Evolutionary conservation across 495 filamentous ascomycete species (phyloP).

Genomic region (Bombardia bombarda): DNA sequence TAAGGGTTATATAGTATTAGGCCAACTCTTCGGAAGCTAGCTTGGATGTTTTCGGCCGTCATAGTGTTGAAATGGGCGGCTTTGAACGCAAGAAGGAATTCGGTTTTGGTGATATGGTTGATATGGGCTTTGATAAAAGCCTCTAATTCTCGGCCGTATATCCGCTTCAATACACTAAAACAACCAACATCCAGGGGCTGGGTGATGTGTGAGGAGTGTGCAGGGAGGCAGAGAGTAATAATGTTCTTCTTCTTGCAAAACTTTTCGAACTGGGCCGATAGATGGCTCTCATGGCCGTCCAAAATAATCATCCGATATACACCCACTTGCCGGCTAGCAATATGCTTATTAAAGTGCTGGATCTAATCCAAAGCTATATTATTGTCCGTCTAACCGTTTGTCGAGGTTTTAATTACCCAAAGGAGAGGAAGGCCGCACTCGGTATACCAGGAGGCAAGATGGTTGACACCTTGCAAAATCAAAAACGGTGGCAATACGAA

Average conservation of each 20-base stretch:
- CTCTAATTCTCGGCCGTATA: background rate
- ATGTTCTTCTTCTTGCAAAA: conserved; percentile 19
- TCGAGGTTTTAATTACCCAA: conserved; percentile 20
- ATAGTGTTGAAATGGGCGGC: background rate
- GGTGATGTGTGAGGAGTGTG: conserved; percentile 1
- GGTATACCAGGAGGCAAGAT: conserved; percentile 3
- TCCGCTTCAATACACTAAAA: background rate
- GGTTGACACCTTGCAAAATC: background rate
- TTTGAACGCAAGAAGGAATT: background rate
- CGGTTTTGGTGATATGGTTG: background rate
- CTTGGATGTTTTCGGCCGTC: background rate
- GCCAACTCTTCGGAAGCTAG: background rate
- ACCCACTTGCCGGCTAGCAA: conserved; percentile 9
- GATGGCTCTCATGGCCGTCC: conserved; percentile 24
- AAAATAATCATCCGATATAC: conserved; percentile 23
- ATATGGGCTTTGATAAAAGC: background rate
- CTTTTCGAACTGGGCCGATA: conserved; percentile 16
- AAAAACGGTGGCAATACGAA: background rate
- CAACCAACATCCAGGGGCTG: conserved; percentile 2
- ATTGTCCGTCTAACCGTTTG: conserved; percentile 30
- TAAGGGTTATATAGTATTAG: background rate
- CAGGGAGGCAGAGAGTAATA: conserved; percentile 22
- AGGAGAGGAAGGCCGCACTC: conserved; percentile 2
- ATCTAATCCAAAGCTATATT: conserved; percentile 13
- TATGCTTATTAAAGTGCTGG: conserved; percentile 13